These are phyloP conservation scores for Trichophyton rubrum DNA, from an alignment of 2,329 filamentous ascomycete species.

Conservation along the genomic window DNA sequence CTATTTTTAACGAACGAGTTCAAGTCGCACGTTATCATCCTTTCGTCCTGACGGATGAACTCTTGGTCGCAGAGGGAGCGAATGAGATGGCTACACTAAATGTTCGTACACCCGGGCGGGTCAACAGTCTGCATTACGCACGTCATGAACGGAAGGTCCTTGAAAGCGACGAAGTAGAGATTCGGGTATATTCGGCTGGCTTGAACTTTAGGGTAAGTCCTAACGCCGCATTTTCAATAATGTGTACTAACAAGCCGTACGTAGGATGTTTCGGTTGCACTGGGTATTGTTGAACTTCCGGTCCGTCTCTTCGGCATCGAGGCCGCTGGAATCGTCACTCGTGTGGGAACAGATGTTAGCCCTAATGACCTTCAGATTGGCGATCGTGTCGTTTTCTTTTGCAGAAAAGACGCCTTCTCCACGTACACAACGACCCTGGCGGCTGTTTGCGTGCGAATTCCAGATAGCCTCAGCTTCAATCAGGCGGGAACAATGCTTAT, in stretches of 20 bases:
- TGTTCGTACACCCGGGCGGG: no score
- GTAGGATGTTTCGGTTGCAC: background rate
- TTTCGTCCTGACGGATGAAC: background rate
- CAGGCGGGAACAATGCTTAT: constrained; percentile 12
- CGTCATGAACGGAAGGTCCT: no score
- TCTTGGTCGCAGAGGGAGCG: background rate
- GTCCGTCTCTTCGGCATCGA: constrained; percentile 6
- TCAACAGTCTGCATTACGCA: no score
- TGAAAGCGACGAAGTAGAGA: no score
- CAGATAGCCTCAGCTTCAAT: constrained; percentile 13
- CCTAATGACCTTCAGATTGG: constrained; percentile 8
- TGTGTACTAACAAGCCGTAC: no score
- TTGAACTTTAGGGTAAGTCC: no score
- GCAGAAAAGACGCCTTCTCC: constrained; percentile 2
- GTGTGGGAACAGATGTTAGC: constrained; percentile 5
- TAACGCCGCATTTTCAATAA: no score
- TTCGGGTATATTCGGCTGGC: no score
- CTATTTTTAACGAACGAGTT: background rate
- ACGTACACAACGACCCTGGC: background rate
- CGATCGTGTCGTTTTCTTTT: constrained; percentile 10
- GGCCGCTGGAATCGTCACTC: constrained; percentile 9
- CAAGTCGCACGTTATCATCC: background rate
- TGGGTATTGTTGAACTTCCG: background rate
- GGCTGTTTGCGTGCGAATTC: constrained; percentile 11
- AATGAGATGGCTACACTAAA: no score